A percentile compares a stretch with the other conserved stretches of the same genome.
phyloP scores from a whole-genome alignment of 163 green algal species.

The Chlamydomonas reinhardtii region DNA sequence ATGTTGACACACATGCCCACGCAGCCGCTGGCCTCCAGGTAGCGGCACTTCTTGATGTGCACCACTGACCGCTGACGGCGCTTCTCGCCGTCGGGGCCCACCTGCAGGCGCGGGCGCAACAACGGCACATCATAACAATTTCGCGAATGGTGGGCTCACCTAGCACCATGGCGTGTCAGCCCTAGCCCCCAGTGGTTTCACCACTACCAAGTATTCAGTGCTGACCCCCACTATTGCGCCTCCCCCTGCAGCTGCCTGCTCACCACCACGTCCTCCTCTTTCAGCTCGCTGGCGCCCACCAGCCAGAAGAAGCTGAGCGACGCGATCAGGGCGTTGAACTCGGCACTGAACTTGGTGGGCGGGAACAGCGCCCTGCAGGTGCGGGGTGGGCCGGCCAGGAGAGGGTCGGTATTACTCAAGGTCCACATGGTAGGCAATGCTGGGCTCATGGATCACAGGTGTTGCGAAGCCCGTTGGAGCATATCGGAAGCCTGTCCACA shows the following conservation, averaged over 20 bases:
- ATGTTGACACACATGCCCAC: slow-evolving; percentile 91
- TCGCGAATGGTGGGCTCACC: too few relatives aligned
- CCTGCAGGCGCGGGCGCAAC: background rate
- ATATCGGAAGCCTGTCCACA: too few relatives aligned
- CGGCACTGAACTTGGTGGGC: slow-evolving; percentile 63
- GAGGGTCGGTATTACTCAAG: background rate
- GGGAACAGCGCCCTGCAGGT: slow-evolving; percentile 64
- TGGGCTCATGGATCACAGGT: too few relatives aligned
- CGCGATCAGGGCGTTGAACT: slow-evolving; percentile 72
- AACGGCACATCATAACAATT: too few relatives aligned
- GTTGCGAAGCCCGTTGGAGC: too few relatives aligned
- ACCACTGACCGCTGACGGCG: slow-evolving; percentile 81
- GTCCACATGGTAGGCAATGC: too few relatives aligned
- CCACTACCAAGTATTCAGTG: too few relatives aligned
- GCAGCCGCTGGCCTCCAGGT: slow-evolving; percentile 87
- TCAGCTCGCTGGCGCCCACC: slow-evolving; percentile 70
- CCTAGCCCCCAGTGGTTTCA: too few relatives aligned
- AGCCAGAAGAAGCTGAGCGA: slow-evolving; percentile 70
- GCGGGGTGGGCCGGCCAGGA: too few relatives aligned
- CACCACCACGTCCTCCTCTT: slow-evolving; percentile 62
- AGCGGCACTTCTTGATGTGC: slow-evolving; percentile 93
- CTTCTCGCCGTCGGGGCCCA: slow-evolving; percentile 46
- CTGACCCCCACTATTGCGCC: too few relatives aligned
- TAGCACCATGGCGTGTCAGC: too few relatives aligned
- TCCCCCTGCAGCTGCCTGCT: background rate